These are phyloP conservation scores for Eugenia klotzschiana DNA, from an alignment of 441 rosid genomes.

Conservation along the genomic window DNA sequence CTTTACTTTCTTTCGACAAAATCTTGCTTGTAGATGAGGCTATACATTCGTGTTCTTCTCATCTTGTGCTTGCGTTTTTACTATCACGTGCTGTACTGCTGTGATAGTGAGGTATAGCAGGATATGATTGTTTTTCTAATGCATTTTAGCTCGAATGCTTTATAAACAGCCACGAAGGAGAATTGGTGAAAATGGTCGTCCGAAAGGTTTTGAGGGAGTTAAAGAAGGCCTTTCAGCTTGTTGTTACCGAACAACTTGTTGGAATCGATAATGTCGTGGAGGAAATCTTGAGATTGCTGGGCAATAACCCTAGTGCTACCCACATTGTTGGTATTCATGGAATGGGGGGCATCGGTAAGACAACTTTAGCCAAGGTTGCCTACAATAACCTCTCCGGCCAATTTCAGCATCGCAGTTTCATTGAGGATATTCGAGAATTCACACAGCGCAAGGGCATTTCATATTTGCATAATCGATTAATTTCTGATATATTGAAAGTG, in stretches of 20 bases:
- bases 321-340: background rate
- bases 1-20: background rate
- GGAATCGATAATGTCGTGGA: background rate
- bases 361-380: background rate
- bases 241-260: background rate
- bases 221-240: background rate
- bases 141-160: background rate
- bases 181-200: background rate
- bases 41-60: background rate
- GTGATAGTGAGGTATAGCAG: background rate
- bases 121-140: background rate
- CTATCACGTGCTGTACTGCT: background rate
- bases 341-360: background rate
- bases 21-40: background rate
- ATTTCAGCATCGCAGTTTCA: background rate
- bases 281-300: background rate
- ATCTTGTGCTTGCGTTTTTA: background rate
- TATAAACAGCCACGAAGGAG: background rate
- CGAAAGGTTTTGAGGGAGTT: background rate
- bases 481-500: background rate
- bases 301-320: background rate
- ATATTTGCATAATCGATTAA: background rate
- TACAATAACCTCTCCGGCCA: background rate
- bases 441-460: accelerated
- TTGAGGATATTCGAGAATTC: background rate